Percentiles rank a stretch among this genome's conserved stretches.
These are phyloP conservation scores for Solanum chiquidenum DNA, from an alignment of 257 asterid species.

Conservation along the genomic window DNA sequence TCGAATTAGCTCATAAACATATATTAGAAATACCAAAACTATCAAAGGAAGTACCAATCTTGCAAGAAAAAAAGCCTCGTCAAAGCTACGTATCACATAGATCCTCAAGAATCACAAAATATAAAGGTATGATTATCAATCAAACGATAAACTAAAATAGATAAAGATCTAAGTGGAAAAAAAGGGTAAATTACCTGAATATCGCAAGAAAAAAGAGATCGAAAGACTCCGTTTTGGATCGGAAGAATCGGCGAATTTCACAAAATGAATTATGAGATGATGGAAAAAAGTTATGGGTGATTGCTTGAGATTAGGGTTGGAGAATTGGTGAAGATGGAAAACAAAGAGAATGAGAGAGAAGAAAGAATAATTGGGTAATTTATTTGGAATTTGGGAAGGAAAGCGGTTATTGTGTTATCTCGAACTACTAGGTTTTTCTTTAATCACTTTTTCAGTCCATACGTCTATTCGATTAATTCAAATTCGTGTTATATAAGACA, in stretches of 20 bases:
- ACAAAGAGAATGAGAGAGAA: neutral
- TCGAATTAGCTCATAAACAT: neutral
- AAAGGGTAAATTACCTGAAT: neutral
- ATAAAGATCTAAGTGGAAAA: neutral
- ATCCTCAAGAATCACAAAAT: neutral
- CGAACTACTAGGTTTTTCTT: neutral
- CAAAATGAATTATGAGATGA: neutral
- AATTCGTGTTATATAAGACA: too few relatives aligned
- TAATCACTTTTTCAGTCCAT: neutral
- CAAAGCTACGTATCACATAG: neutral
- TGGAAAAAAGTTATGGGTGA: neutral
- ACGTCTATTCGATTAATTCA: too few relatives aligned
- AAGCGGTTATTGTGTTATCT: neutral
- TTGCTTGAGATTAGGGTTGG: conserved; percentile 3
- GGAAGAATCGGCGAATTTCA: neutral
- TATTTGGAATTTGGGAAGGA: neutral
- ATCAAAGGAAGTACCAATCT: neutral
- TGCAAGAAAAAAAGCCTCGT: neutral
- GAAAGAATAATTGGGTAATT: neutral
- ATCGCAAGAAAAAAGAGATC: neutral
- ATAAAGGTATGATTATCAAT: neutral
- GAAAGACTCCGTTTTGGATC: neutral
- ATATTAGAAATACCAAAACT: neutral
- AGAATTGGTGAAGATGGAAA: neutral
- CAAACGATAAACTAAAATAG: neutral